Evolutionary conservation across 495 filamentous ascomycete genomes (phyloP).

Genomic region (Talaromyces proteolyticus): DNA sequence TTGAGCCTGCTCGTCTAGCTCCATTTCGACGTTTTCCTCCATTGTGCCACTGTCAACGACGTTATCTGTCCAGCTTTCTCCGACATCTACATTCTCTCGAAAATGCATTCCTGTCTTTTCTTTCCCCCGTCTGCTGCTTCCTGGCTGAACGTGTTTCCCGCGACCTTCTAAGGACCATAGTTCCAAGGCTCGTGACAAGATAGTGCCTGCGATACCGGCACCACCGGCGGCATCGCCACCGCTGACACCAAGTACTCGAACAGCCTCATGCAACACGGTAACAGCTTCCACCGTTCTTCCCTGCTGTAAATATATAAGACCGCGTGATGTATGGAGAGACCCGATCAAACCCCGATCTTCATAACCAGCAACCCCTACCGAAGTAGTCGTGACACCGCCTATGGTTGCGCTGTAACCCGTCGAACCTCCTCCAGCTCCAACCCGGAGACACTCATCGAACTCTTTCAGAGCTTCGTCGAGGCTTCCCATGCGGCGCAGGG

Average conservation of each 20-base stretch:
- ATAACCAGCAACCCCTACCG: slow-evolving; percentile 36
- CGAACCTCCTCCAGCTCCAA: slow-evolving; percentile 65
- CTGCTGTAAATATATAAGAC: slow-evolving; percentile 66
- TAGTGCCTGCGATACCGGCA: slow-evolving; percentile 68
- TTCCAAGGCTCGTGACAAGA: slow-evolving; percentile 68
- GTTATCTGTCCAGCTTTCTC: slow-evolving; percentile 33
- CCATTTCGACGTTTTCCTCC: slow-evolving; percentile 36
- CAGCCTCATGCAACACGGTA: slow-evolving; percentile 62
- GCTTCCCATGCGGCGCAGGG: slow-evolving; percentile 65
- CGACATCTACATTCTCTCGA: slow-evolving; percentile 13
- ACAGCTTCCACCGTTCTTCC: slow-evolving; percentile 62
- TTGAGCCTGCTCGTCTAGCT: slow-evolving; percentile 36
- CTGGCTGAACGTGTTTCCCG: slow-evolving; percentile 7
- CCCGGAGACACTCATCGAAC: slow-evolving; percentile 76
- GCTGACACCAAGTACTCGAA: slow-evolving; percentile 44
- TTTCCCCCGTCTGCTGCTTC: slow-evolving; percentile 17
- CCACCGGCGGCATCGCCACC: slow-evolving; percentile 52
- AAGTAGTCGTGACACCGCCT: slow-evolving; percentile 30
- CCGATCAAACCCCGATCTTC: slow-evolving; percentile 41
- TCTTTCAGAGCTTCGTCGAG: slow-evolving; percentile 66
- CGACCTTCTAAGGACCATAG: slow-evolving; percentile 50
- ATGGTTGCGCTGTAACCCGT: slow-evolving; percentile 36
- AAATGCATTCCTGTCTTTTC: slow-evolving; percentile 13
- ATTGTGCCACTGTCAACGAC: slow-evolving; percentile 17
- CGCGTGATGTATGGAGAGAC: slow-evolving; percentile 43